Evolutionary conservation across 768 basidiomycete species (phyloP).

Genomic region (Pleurotus platypus): DNA sequence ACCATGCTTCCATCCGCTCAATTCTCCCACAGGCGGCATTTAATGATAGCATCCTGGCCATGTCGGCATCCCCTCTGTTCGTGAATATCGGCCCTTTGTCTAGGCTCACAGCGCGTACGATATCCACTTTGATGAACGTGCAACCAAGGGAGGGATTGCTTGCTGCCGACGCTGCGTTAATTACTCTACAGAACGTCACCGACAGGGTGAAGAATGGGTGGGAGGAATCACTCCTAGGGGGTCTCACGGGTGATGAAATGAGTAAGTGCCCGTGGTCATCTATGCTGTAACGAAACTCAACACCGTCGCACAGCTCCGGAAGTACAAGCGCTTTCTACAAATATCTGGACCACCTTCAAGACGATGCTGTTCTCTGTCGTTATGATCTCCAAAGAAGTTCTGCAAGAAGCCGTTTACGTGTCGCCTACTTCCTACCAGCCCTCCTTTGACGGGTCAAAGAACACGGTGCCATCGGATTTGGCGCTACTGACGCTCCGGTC

Average conservation of each 20-base stretch:
- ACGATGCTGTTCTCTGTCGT: slow-evolving; percentile 71
- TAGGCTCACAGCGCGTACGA: slow-evolving; percentile 30
- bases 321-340: slow-evolving; percentile 39
- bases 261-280: slow-evolving; percentile 16
- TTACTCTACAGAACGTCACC: slow-evolving; percentile 31
- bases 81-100: slow-evolving; percentile 35
- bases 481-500: slow-evolving; percentile 53
- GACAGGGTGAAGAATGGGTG: slow-evolving; percentile 45
- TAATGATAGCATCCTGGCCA: slow-evolving; percentile 25
- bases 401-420: slow-evolving; percentile 52
- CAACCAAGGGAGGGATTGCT: slow-evolving; percentile 27
- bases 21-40: slow-evolving; percentile 22
- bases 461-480: slow-evolving; percentile 35
- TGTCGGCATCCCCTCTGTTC: slow-evolving; percentile 33
- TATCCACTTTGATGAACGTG: slow-evolving; percentile 30
- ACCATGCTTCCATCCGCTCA: too few relatives aligned
- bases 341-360: slow-evolving; percentile 68
- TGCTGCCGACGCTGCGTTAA: slow-evolving; percentile 26
- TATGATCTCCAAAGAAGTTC: slow-evolving; percentile 63
- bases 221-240: slow-evolving; percentile 36
- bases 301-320: slow-evolving; percentile 30
- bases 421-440: slow-evolving; percentile 29
- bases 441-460: slow-evolving; percentile 14
- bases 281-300: slow-evolving; percentile 3
- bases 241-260: slow-evolving; percentile 25